Evolutionary conservation across 169 alveolate genomes (phyloP), one percentile per base, ranked within the genome.

Genomic region (Babesia ovis): DNA sequence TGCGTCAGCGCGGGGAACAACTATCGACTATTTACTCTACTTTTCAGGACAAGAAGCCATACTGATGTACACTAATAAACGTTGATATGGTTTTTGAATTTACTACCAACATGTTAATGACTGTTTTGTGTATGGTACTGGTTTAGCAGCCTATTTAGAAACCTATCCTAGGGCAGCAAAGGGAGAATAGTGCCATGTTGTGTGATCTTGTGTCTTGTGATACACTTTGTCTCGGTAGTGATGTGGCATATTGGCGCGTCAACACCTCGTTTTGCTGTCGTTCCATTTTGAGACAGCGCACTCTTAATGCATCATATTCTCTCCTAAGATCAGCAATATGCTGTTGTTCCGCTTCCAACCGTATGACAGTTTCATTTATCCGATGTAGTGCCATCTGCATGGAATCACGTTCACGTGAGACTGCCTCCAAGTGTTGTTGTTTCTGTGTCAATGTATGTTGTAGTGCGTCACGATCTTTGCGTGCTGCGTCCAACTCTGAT

Each of bases 281-380:
- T 51, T 79, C 86, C 59, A 79, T 55, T 48, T 69, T 79, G 22
- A 20, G 27, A 54, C 86, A 79, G 50, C 86, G 66, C 37, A 27
- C 62, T 23, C 62, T 61, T 42, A 79, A 43, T 25, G 35, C 46
- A 6, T 55, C 84, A 53, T 66, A 64, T 3, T 79, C 86, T 6
- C 61, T 48, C 62, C 41, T 25, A 29, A 79, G 62, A 45, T 79
- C 83, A 6, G 50, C 57, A 35, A 51, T 35, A 9, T 69, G 83
- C 42, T 79, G 73, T 41, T 32, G 34, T 39, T 68, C 62, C 41
- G 72, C 68, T 29, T 79, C 86, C 60, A 79, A 27, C n/a, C 64
- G 46, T 31, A 41, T 34, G 32, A 45, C 42, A 27, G 64, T 41
- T 39, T 43, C 50, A n/a, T 79, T 57, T 2, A 79, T 12, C 50